phyloP scores from a whole-genome alignment of 148 eudicot genomes.

The Rhododendron williamsianum region DNA sequence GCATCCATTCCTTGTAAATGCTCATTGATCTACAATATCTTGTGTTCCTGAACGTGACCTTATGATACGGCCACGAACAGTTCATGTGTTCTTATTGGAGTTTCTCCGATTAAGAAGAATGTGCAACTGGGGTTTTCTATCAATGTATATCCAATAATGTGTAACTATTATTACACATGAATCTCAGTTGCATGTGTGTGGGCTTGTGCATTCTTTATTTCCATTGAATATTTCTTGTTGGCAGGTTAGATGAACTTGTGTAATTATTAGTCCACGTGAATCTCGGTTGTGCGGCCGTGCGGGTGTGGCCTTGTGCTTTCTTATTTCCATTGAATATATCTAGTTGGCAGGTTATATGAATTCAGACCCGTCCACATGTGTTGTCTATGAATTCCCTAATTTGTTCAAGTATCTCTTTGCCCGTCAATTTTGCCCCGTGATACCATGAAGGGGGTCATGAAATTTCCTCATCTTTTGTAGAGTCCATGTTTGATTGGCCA shows the following conservation, averaged over 20 bases:
- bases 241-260: background rate
- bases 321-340: background rate
- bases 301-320: background rate
- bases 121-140: background rate
- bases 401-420: background rate
- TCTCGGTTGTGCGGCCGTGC: background rate
- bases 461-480: background rate
- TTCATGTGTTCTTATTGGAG: background rate
- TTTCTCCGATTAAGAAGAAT: background rate
- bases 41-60: background rate
- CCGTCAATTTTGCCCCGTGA: background rate
- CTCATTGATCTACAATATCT: conserved; percentile 23
- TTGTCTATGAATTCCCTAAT: background rate
- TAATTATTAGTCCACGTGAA: background rate
- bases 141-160: background rate
- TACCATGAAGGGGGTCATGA: background rate
- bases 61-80: background rate
- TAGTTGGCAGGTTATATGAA: background rate
- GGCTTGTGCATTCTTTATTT: background rate
- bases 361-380: background rate
- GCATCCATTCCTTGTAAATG: conserved; percentile 71
- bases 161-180: background rate
- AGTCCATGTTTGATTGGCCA: background rate
- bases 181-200: background rate
- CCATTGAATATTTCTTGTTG: background rate